Evolutionary conservation across 1,139 yeast species (phyloP).

Genomic region (Geotrichum aggregatum): DNA sequence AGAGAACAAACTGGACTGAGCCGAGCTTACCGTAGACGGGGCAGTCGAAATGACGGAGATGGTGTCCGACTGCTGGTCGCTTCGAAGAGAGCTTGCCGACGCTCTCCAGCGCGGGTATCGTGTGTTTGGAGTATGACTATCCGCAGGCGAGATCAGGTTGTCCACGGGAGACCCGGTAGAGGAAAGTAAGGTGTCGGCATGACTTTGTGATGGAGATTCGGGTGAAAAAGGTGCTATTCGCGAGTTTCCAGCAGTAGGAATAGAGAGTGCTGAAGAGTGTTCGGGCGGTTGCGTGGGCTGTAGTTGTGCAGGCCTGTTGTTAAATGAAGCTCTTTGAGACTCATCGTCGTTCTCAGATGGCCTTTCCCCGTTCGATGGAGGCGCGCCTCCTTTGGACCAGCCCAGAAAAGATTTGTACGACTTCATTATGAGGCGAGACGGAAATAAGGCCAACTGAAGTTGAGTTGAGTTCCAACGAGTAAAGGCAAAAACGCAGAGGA

Average conservation of each 20-base stretch:
- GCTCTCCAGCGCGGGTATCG: conserved; percentile 10
- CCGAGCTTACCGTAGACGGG: conserved; percentile 10
- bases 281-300: not conserved
- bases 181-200: not conserved
- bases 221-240: not conserved
- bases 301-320: too few relatives aligned
- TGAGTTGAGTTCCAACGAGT: too few relatives aligned
- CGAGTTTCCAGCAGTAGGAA: not conserved
- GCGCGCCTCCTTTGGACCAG: conserved; percentile 4
- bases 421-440: conserved; percentile 2
- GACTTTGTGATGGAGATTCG: not conserved
- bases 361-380: not conserved
- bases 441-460: not conserved
- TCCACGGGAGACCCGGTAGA: not conserved
- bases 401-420: conserved; percentile 8
- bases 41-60: conserved; percentile 5
- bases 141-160: not conserved
- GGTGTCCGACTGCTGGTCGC: not conserved
- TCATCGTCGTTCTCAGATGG: not conserved
- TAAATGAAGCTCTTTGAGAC: not conserved
- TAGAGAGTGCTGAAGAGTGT: not conserved
- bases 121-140: not conserved
- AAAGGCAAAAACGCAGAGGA: not conserved
- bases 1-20: conserved; percentile 12
- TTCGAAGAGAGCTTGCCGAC: not conserved